phyloP scores from a whole-genome alignment of 805 yeast species.

The Saccharomycopsis synnaedendra region DNA sequence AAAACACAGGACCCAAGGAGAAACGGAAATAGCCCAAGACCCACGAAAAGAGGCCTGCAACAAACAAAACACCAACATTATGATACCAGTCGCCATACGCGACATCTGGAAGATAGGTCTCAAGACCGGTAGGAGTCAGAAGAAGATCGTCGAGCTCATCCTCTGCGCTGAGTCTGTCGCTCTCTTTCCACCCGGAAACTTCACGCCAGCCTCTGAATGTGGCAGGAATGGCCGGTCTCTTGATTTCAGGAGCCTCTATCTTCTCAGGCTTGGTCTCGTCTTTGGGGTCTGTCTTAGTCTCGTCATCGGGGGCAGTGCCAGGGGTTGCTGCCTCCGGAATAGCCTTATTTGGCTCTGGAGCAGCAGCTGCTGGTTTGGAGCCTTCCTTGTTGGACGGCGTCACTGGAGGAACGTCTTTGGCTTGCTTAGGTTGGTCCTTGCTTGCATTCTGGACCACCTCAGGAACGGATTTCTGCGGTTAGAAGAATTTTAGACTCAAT shows the following conservation, averaged over 20 bases:
- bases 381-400: slow-evolving; percentile 25
- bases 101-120: slow-evolving; percentile 60
- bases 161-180: slow-evolving; percentile 48
- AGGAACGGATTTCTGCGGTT: no score
- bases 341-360: slow-evolving; percentile 25
- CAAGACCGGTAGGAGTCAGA: slow-evolving; percentile 62
- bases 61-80: slow-evolving; percentile 57
- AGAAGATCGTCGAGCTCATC: slow-evolving; percentile 66
- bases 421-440: no score
- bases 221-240: slow-evolving; percentile 44
- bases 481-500: no score
- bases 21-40: slow-evolving; percentile 66
- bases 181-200: slow-evolving; percentile 75
- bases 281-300: no score
- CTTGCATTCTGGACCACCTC: no score
- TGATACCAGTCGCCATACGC: slow-evolving; percentile 96
- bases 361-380: slow-evolving; percentile 22
- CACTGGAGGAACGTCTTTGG: slow-evolving; percentile 21
- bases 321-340: slow-evolving; percentile 1
- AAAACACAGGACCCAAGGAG: slow-evolving; percentile 70
- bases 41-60: slow-evolving; percentile 68
- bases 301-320: no score
- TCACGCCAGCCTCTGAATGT: slow-evolving; percentile 91
- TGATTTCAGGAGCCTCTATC: slow-evolving; percentile 13
- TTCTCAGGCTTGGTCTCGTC: background rate